Evolutionary conservation across 306 rosid species (phyloP).

Genomic region (Fragaria iinumae): DNA sequence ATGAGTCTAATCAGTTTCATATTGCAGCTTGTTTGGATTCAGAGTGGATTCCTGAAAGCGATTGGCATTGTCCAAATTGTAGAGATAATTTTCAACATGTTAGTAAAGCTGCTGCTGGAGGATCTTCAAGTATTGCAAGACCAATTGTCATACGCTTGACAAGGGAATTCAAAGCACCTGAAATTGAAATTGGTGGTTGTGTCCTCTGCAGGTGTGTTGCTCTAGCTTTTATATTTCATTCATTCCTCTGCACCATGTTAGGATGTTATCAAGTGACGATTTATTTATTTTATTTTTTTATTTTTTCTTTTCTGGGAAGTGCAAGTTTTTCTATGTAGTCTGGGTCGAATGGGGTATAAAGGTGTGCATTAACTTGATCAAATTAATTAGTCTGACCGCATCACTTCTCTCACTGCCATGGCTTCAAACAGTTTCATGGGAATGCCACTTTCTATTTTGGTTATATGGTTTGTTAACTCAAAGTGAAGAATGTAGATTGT

Average conservation of each 20-base stretch:
- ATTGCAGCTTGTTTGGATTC: conserved; percentile 85
- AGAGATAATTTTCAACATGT: conserved; percentile 61
- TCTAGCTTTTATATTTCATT: not conserved
- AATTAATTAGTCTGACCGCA: not conserved
- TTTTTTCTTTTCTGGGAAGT: not conserved
- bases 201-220: conserved; percentile 86
- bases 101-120: conserved; percentile 43
- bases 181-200: conserved; percentile 91
- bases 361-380: not conserved
- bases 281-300: too few relatives aligned
- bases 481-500: not conserved
- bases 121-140: conserved; percentile 48
- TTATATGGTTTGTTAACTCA: not conserved
- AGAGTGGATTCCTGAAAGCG: conserved; percentile 55
- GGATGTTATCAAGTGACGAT: not conserved
- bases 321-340: not conserved
- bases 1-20: conserved; percentile 9
- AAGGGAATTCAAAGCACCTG: conserved; percentile 78
- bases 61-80: conserved; percentile 88
- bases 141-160: conserved; percentile 86
- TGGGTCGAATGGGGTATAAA: not conserved
- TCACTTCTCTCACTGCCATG: not conserved
- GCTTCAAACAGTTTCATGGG: not conserved
- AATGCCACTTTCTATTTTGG: not conserved
- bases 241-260: not conserved